Evolutionary conservation across 768 basidiomycete genomes (phyloP).

Genomic region (Russula compacta): DNA sequence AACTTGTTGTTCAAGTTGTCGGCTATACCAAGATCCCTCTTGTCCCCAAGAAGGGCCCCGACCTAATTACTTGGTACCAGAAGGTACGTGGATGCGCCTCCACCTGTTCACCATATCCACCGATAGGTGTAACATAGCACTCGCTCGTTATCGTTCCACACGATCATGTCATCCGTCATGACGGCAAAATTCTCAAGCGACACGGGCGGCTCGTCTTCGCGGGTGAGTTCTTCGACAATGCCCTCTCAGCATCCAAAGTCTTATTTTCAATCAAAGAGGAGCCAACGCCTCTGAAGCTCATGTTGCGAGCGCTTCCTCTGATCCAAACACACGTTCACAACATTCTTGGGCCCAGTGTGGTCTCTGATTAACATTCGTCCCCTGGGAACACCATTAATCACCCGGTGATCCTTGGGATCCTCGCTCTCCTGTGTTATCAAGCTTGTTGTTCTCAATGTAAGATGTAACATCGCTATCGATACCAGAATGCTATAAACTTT

Average conservation of each 20-base stretch:
- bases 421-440: background rate
- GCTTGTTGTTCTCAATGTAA: slow-evolving; percentile 3
- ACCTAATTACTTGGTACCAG: slow-evolving; percentile 51
- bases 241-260: background rate
- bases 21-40: slow-evolving; percentile 18
- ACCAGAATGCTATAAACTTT: slow-evolving; percentile 16
- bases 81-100: slow-evolving; percentile 35
- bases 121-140: slow-evolving; percentile 38
- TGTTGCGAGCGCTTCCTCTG: slow-evolving; percentile 30
- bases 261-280: slow-evolving; percentile 39
- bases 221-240: slow-evolving; percentile 35
- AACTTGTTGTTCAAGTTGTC: slow-evolving; percentile 19
- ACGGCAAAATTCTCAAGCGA: slow-evolving; percentile 40
- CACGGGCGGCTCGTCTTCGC: slow-evolving; percentile 59
- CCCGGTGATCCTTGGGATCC: background rate
- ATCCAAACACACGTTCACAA: slow-evolving; percentile 18
- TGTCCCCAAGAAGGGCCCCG: slow-evolving; percentile 16
- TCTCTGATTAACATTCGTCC: background rate
- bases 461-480: slow-evolving; percentile 8
- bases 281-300: slow-evolving; percentile 65
- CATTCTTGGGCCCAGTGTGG: background rate
- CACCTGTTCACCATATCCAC: background rate
- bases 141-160: slow-evolving; percentile 64
- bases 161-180: slow-evolving; percentile 42
- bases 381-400: background rate